phyloP scores from a whole-genome alignment of 108 stramenopile species.

The Hondaea fermentalgiana region DNA sequence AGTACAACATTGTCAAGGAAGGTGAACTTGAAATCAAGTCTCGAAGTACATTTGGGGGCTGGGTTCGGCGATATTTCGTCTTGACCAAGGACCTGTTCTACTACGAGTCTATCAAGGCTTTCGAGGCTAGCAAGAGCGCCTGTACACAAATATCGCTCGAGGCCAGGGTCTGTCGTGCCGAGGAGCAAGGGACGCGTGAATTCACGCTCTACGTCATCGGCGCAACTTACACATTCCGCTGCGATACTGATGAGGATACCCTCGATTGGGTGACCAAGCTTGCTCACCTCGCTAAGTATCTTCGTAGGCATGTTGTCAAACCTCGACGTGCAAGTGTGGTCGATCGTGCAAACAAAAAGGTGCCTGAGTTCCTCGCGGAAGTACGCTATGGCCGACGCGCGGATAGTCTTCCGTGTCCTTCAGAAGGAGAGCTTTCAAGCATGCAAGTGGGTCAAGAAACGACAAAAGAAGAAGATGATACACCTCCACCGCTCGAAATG shows the following conservation, averaged over 20 bases:
- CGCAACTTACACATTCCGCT: not conserved
- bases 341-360: not conserved
- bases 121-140: not conserved
- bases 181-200: not conserved
- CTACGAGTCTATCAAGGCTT: not conserved
- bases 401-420: too few species aligned
- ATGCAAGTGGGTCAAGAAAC: too few species aligned
- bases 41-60: not conserved
- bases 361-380: too few species aligned
- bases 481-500: too few species aligned
- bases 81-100: not conserved
- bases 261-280: not conserved
- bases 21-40: not conserved
- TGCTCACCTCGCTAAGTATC: not conserved
- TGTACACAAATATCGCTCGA: not conserved
- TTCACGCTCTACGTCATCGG: not conserved
- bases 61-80: not conserved
- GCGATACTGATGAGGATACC: not conserved
- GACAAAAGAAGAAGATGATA: too few species aligned
- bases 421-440: too few species aligned
- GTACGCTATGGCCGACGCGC: too few species aligned
- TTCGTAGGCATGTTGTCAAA: too few species aligned
- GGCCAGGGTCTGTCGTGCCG: not conserved
- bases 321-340: not conserved
- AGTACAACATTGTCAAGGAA: not conserved